Conservation (phyloP, 2,329 filamentous ascomycete genomes). For the Penicillium sp. region DNA sequence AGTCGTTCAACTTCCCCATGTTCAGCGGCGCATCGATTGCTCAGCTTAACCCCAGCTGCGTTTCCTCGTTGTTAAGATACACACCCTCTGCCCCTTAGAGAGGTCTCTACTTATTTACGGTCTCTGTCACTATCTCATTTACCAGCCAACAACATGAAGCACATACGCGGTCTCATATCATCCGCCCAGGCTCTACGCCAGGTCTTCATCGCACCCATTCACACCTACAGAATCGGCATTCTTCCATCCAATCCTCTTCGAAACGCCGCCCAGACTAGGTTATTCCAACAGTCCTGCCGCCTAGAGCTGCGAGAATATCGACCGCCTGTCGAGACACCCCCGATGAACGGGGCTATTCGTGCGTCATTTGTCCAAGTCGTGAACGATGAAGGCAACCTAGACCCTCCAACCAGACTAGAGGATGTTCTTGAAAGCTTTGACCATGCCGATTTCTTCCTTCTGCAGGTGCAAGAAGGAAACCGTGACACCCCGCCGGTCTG, state of each 20-base stretch:
- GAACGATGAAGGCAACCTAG: conserved; percentile 34
- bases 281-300: conserved; percentile 15
- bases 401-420: conserved; percentile 28
- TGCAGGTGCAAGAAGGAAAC: conserved; percentile 47
- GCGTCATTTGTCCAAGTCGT: conserved; percentile 35
- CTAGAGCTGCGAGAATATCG: conserved; percentile 11
- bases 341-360: conserved; percentile 38
- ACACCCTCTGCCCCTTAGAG: neutral
- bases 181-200: conserved; percentile 34
- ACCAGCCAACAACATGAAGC: conserved; percentile 29
- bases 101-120: neutral
- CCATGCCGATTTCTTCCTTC: conserved; percentile 50
- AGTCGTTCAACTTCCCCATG: conserved; percentile 2
- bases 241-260: conserved; percentile 10
- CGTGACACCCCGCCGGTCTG: conserved; percentile 59
- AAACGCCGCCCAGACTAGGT: conserved; percentile 16
- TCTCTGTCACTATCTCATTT: neutral
- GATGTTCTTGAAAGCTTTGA: conserved; percentile 49
- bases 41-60: neutral
- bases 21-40: neutral
- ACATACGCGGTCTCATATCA: conserved; percentile 34
- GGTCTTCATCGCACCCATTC: conserved; percentile 28
- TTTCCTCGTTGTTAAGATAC: neutral
- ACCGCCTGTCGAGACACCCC: conserved; percentile 13
- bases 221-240: conserved; percentile 15